A percentile compares a stretch with the other conserved stretches of the same genome.
phyloP scores from a whole-genome alignment of 2,329 filamentous ascomycete species.

The Aspergillus intermedius region DNA sequence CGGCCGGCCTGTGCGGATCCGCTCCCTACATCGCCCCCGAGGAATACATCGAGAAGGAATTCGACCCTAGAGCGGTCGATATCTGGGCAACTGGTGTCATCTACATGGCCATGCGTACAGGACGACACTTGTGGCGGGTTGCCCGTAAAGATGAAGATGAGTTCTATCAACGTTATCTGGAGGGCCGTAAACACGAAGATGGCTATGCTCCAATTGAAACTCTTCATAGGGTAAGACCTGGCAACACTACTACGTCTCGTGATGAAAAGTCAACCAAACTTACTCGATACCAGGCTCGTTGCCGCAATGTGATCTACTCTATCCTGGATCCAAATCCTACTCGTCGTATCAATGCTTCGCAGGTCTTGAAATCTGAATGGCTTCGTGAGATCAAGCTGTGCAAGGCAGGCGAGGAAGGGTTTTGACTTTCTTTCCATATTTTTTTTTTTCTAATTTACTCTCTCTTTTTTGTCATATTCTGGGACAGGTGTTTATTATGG shows the following conservation, averaged over 20 bases:
- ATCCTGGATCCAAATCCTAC: conserved; percentile 92
- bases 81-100: conserved; percentile 98
- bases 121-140: conserved; percentile 91
- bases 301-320: conserved; percentile 97
- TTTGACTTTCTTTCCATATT: conserved; percentile 43
- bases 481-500: not conserved
- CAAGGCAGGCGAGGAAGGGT: conserved; percentile 91
- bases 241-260: not conserved
- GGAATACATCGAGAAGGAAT: conserved; percentile 91
- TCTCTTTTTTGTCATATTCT: conserved; percentile 2
- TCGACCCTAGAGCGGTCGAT: conserved; percentile 94
- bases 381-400: conserved; percentile 95
- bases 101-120: conserved; percentile 99
- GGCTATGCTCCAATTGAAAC: conserved; percentile 96
- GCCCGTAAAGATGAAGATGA: conserved; percentile 96
- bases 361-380: conserved; percentile 98
- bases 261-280: conserved; percentile 7
- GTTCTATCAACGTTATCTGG: conserved; percentile 90
- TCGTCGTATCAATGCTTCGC: conserved; percentile 87
- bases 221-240: conserved; percentile 72
- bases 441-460: conserved; percentile 2
- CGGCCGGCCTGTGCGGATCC: conserved; percentile 89
- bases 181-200: conserved; percentile 87
- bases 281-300: conserved; percentile 63
- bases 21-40: conserved; percentile 97